These are phyloP conservation scores for Xylaria cubensis DNA, from an alignment of 495 filamentous ascomycete species.

Conservation along the genomic window DNA sequence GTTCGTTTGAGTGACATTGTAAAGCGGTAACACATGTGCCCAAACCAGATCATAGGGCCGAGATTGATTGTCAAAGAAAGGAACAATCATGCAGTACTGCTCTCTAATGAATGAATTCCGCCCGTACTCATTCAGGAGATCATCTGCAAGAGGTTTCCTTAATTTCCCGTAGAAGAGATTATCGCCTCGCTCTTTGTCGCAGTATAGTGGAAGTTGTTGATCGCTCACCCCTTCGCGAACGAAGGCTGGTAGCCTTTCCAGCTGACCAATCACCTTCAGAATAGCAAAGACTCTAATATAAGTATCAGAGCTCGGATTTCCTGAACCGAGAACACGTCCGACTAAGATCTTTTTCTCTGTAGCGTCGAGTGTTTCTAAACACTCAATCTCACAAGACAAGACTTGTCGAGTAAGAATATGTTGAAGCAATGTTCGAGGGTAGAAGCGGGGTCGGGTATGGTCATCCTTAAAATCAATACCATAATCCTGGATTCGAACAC, in stretches of 20 bases:
- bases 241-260: not conserved
- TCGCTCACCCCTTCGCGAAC: not conserved
- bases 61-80: not conserved
- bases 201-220: not conserved
- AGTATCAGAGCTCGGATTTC: not conserved
- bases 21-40: not conserved
- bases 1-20: not conserved
- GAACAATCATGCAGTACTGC: not conserved
- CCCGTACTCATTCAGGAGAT: not conserved
- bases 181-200: not conserved
- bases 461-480: not conserved
- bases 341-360: not conserved
- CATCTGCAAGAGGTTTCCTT: not conserved
- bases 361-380: not conserved
- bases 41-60: not conserved
- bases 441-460: not conserved
- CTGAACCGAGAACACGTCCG: not conserved
- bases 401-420: not conserved
- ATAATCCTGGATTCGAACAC: not conserved
- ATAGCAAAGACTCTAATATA: not conserved
- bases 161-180: not conserved
- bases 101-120: not conserved
- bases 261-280: not conserved
- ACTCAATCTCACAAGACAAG: not conserved
- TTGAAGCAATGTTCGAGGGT: not conserved